Evolutionary conservation across 164 flowering plant genomes (phyloP).

Genomic region (Annona squamosa): DNA sequence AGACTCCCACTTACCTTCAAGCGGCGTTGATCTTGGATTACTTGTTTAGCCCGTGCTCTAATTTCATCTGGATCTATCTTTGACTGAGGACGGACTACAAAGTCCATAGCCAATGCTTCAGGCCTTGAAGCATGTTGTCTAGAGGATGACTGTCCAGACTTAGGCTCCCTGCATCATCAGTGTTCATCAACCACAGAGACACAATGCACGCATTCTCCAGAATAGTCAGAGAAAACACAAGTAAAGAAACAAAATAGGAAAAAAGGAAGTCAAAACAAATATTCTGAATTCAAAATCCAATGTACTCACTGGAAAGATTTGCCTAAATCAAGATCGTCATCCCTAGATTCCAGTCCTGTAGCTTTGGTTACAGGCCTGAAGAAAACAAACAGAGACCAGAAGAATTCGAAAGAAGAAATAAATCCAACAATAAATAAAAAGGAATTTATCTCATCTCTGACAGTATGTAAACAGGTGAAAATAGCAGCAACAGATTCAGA

Average conservation of each 20-base stretch:
- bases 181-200: not conserved
- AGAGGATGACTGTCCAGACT: constrained; percentile 56
- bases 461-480: not conserved
- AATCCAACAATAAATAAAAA: not conserved
- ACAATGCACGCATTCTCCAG: too few species aligned
- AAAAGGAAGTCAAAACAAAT: not conserved
- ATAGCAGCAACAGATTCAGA: not conserved
- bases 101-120: constrained; percentile 88
- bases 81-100: constrained; percentile 89
- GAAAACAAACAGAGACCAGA: not conserved
- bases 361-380: constrained; percentile 44
- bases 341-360: constrained; percentile 57
- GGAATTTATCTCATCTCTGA: not conserved
- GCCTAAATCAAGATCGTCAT: constrained; percentile 74
- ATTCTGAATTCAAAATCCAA: not conserved
- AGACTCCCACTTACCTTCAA: constrained; percentile 47
- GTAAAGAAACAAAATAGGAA: not conserved
- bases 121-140: constrained; percentile 74
- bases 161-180: constrained; percentile 42
- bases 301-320: constrained; percentile 54
- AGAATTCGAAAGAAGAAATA: too few species aligned
- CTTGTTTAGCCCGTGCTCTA: constrained; percentile 74
- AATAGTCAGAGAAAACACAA: constrained; percentile 46
- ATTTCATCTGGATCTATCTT: constrained; percentile 87
- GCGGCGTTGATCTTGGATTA: constrained; percentile 71